Conservation (phyloP, 106 monocot genomes). For the Dioscorea alata region DNA sequence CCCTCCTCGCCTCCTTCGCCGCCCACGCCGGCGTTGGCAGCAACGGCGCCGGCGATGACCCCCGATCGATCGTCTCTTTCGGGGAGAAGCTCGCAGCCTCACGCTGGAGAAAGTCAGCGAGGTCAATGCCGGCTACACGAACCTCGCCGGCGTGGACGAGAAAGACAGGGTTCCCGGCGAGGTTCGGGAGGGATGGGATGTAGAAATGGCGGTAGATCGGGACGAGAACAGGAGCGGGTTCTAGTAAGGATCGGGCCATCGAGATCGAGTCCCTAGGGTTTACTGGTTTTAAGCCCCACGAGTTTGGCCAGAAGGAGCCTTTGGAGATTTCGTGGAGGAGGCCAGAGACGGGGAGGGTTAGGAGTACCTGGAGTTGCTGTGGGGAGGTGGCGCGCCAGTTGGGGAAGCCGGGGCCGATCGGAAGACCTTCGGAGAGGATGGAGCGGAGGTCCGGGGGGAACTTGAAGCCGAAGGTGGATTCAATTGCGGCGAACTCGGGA, state of each 20-base stretch:
- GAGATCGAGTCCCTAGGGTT: not conserved
- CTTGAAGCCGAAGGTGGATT: constrained; percentile 13
- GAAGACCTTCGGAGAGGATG: constrained; percentile 56
- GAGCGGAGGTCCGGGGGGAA: constrained; percentile 37
- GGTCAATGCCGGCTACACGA: constrained; percentile 21
- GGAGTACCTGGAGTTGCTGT: constrained; percentile 18
- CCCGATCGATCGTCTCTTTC: not conserved
- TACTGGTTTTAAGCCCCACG: constrained; percentile 15
- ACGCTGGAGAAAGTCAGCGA: constrained; percentile 37
- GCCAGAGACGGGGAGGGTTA: constrained; percentile 11
- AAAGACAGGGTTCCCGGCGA: constrained; percentile 50
- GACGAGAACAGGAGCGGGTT: constrained; percentile 28
- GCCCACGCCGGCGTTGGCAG: constrained; percentile 23
- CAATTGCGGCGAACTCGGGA: constrained; percentile 30
- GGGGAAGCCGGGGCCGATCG: constrained; percentile 32
- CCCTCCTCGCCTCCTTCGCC: constrained; percentile 23
- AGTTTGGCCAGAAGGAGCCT: constrained; percentile 18
- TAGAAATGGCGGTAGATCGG: constrained; percentile 45
- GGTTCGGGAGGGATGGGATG: constrained; percentile 17
- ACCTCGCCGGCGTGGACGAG: constrained; percentile 20
- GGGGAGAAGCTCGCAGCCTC: not conserved
- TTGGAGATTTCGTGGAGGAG: constrained; percentile 12
- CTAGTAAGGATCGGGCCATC: constrained; percentile 4
- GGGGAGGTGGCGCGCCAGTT: constrained; percentile 33
- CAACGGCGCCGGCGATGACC: too few species aligned